Percentiles rank a stretch among this genome's conserved stretches.
phyloP scores from a whole-genome alignment of 192 early-diverging fungal genomes.

The Podochytrium sp. region DNA sequence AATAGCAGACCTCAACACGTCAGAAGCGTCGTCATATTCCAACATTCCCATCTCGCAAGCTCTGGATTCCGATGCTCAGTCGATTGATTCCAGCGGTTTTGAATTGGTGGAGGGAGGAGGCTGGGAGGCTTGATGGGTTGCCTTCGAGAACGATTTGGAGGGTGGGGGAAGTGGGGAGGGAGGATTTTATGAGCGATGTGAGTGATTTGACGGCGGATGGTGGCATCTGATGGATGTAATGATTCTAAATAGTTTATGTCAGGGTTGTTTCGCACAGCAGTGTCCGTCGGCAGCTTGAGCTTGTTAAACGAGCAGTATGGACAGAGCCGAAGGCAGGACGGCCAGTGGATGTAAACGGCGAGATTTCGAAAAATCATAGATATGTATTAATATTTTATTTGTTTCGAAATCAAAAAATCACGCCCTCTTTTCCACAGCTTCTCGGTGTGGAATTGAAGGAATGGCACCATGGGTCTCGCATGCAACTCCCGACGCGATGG shows the following conservation, averaged over 20 bases:
- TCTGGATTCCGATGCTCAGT: slow-evolving; percentile 58
- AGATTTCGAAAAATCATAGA: not conserved
- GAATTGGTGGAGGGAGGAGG: slow-evolving; percentile 38
- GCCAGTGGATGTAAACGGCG: slow-evolving; percentile 61
- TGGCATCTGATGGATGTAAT: slow-evolving; percentile 18
- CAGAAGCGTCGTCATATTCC: slow-evolving; percentile 1
- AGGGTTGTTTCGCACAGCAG: not conserved
- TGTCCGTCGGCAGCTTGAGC: slow-evolving; percentile 4
- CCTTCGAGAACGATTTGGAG: slow-evolving; percentile 56
- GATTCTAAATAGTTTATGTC: too few species aligned
- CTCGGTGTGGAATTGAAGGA: slow-evolving; percentile 60
- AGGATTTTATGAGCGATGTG: slow-evolving; percentile 30
- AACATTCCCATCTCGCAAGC: slow-evolving; percentile 1
- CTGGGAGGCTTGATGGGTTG: slow-evolving; percentile 23
- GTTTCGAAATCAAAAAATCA: not conserved
- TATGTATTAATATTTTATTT: not conserved
- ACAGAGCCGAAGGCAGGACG: slow-evolving; percentile 56
- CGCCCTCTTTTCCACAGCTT: slow-evolving; percentile 31
- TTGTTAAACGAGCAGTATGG: slow-evolving; percentile 61
- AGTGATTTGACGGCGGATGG: not conserved
- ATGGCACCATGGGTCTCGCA: slow-evolving; percentile 71
- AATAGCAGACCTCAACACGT: too few species aligned
- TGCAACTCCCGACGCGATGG: slow-evolving; percentile 66
- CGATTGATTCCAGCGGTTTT: slow-evolving; percentile 49
- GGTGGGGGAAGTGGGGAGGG: slow-evolving; percentile 22